phyloP scores from a whole-genome alignment of 116 monocot species.

The Trichopus zeylanicus region DNA sequence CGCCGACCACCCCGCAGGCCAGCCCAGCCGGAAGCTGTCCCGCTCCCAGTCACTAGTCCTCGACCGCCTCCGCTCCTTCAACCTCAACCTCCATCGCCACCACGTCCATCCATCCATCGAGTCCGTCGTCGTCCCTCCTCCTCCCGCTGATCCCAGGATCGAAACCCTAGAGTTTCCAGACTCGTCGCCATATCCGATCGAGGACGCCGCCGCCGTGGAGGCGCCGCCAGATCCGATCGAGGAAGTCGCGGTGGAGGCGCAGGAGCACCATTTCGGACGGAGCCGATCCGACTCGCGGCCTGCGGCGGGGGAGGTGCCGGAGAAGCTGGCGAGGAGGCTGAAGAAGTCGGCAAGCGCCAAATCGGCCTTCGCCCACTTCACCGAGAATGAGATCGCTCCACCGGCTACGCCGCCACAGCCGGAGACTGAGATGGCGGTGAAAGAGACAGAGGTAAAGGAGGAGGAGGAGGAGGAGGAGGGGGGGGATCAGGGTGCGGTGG shows the following conservation, averaged over 20 bases:
- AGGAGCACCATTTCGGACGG: conserved; percentile 7
- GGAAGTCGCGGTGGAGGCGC: too few relatives aligned
- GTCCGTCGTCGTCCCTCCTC: too few relatives aligned
- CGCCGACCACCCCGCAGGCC: background rate
- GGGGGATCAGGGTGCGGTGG: conserved; percentile 22
- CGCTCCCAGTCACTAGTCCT: too few relatives aligned
- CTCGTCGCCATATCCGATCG: too few relatives aligned
- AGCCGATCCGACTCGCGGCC: conserved; percentile 25
- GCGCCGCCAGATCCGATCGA: too few relatives aligned
- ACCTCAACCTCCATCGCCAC: background rate
- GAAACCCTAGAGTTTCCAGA: background rate
- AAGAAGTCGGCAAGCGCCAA: conserved; percentile 34
- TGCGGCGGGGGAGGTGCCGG: conserved; percentile 12
- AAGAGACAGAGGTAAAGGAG: too few relatives aligned
- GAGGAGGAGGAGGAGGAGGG: conserved; percentile 4
- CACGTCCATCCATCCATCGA: too few relatives aligned
- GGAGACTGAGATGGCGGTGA: background rate
- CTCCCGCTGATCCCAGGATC: background rate
- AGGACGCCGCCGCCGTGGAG: too few relatives aligned
- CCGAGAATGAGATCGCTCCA: background rate
- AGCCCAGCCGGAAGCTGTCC: background rate
- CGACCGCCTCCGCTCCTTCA: too few relatives aligned
- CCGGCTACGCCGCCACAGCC: background rate
- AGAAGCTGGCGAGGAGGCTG: conserved; percentile 11
- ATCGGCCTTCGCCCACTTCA: conserved; percentile 24